A percentile compares a stretch with the other conserved stretches of the same genome.
Evolutionary conservation across 179 eudicot species (phyloP).

Genomic region (Silene noctiflora): DNA sequence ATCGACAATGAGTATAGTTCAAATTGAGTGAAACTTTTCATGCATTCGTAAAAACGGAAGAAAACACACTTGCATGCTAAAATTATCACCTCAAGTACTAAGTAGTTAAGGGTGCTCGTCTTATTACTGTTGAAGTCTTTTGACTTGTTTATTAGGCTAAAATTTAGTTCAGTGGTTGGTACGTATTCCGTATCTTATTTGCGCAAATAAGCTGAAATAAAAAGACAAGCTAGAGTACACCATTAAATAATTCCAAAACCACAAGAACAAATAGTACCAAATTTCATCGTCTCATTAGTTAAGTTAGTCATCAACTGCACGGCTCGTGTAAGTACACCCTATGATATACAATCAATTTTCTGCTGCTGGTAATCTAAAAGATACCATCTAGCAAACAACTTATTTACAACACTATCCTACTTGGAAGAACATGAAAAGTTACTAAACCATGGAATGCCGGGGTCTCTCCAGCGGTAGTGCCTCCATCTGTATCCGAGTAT

Average conservation of each 20-base stretch:
- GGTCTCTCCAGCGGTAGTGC: slow-evolving; percentile 56
- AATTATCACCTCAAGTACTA: no score
- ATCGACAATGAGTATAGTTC: no score
- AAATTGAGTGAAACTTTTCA: no score
- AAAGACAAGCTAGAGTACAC: no score
- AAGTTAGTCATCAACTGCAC: neutral
- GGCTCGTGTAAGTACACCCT: neutral
- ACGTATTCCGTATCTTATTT: no score
- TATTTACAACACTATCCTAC: slow-evolving; percentile 39
- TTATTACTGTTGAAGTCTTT: no score
- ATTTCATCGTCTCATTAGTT: neutral
- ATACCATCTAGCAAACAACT: slow-evolving; percentile 20
- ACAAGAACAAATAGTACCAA: neutral
- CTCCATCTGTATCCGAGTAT: slow-evolving; percentile 46
- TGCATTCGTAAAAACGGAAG: no score
- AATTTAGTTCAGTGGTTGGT: no score
- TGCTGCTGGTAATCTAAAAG: neutral
- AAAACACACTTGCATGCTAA: no score
- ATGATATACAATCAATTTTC: slow-evolving; percentile 21
- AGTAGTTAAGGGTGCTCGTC: no score
- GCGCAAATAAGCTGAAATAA: no score
- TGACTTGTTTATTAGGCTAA: no score
- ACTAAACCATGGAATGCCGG: slow-evolving; percentile 28
- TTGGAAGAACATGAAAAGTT: neutral
- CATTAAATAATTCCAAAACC: neutral